phyloP scores from a whole-genome alignment of 1,284 basidiomycete genomes.

The Malassezia arunalokei region DNA sequence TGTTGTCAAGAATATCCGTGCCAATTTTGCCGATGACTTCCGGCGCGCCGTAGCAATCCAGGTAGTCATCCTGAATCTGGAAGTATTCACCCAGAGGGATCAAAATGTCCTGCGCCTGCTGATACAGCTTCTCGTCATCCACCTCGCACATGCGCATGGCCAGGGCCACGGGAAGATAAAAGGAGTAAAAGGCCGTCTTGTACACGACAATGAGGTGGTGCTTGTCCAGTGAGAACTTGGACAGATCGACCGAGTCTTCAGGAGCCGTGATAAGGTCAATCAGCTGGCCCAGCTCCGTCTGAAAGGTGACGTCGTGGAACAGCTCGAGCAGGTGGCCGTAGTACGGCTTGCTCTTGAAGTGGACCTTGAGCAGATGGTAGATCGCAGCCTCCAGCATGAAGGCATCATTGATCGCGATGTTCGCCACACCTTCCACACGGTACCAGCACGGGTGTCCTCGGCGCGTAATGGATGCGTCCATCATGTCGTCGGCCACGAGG shows the following conservation, averaged over 20 bases:
- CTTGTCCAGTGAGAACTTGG: conserved; percentile 71
- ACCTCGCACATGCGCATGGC: conserved; percentile 71
- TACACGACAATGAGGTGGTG: conserved; percentile 88
- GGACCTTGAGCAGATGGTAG: conserved; percentile 74
- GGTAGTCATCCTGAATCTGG: conserved; percentile 95
- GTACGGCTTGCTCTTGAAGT: conserved; percentile 70
- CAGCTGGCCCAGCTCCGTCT: conserved; percentile 91
- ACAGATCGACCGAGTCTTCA: conserved; percentile 73
- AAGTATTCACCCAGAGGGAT: conserved; percentile 94
- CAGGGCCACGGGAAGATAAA: conserved; percentile 93
- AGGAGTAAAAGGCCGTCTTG: conserved; percentile 97
- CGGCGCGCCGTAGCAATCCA: conserved; percentile 80
- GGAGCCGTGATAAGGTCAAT: conserved; percentile 91
- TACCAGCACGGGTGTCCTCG: conserved; percentile 99
- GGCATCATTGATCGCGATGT: conserved; percentile 89
- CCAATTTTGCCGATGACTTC: conserved; percentile 91
- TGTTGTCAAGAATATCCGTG: conserved; percentile 97
- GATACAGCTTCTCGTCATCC: conserved; percentile 61
- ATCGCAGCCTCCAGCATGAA: conserved; percentile 95
- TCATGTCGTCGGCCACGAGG: conserved; percentile 94
- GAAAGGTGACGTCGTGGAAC: conserved; percentile 80
- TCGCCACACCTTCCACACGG: conserved; percentile 53
- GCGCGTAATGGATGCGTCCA: conserved; percentile 85
- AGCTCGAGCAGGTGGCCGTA: conserved; percentile 82
- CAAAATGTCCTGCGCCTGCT: conserved; percentile 68